phyloP scores from a whole-genome alignment of 2,329 filamentous ascomycete genomes.

The Pseudonectria foliicola region DNA sequence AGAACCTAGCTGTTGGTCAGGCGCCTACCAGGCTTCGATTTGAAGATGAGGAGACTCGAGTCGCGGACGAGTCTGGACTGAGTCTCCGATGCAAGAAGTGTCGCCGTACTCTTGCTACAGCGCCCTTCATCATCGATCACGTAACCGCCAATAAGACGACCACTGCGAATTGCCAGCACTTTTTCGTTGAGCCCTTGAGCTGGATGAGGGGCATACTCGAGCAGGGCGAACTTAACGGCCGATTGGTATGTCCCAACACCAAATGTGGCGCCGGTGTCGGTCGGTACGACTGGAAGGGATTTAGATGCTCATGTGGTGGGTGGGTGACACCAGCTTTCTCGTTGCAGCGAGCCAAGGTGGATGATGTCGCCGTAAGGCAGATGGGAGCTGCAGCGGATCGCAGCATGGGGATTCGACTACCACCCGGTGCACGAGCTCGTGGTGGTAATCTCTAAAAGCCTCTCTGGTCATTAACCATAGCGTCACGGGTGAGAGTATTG shows the following conservation, averaged over 20 bases:
- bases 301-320: constrained; percentile 81
- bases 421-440: constrained; percentile 35
- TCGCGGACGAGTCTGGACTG: constrained; percentile 19
- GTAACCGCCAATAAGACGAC: constrained; percentile 21
- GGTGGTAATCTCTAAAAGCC: constrained; percentile 28
- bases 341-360: constrained; percentile 73
- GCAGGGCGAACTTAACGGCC: constrained; percentile 72
- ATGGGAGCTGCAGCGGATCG: constrained; percentile 13
- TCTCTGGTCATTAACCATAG: no score
- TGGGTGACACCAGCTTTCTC: constrained; percentile 92
- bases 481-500: no score
- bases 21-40: constrained; percentile 81
- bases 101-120: constrained; percentile 54
- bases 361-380: constrained; percentile 45
- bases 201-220: constrained; percentile 90
- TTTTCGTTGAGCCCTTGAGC: constrained; percentile 84
- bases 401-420: constrained; percentile 46
- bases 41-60: constrained; percentile 59
- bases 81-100: constrained; percentile 82
- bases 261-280: constrained; percentile 80
- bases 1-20: constrained; percentile 61
- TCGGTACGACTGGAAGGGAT: constrained; percentile 92
- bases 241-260: constrained; percentile 71
- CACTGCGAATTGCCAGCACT: constrained; percentile 59
- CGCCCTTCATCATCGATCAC: constrained; percentile 61